phyloP scores from a whole-genome alignment of 805 yeast genomes.

The Wickerhamomyces silvicola region DNA sequence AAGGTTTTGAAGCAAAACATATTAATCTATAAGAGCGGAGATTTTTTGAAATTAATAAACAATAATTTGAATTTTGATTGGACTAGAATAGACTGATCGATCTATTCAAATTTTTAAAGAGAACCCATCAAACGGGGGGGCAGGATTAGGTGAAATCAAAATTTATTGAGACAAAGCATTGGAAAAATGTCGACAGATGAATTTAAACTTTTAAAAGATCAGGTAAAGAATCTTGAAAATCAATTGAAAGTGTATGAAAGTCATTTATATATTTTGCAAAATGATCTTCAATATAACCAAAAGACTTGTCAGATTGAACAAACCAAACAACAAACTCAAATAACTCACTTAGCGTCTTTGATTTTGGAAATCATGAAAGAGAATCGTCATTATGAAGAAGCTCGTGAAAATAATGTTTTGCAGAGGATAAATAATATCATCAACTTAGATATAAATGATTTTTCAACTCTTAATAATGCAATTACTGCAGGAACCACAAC shows the following conservation, averaged over 20 bases:
- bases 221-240: constrained; percentile 18
- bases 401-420: constrained; percentile 15
- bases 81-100: too few species aligned
- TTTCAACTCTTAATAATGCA: constrained; percentile 7
- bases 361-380: constrained; percentile 21
- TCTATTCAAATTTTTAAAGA: too few species aligned
- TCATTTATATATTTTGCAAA: constrained; percentile 19
- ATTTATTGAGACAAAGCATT: too few species aligned
- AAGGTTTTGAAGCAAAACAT: too few species aligned
- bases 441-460: constrained; percentile 16
- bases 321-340: constrained; percentile 19
- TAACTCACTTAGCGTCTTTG: constrained; percentile 17
- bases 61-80: too few species aligned
- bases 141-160: too few species aligned
- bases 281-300: constrained; percentile 18
- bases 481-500: constrained; percentile 3
- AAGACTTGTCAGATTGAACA: constrained; percentile 20
- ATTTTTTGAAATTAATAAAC: too few species aligned
- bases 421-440: constrained; percentile 18
- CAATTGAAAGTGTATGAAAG: constrained; percentile 19
- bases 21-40: too few species aligned
- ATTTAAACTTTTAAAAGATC: constrained; percentile 18
- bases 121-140: too few species aligned
- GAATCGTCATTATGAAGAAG: constrained; percentile 19
- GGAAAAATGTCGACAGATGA: constrained; percentile 19